Percentiles rank a stretch among this genome's conserved stretches.
Evolutionary conservation across 2,329 filamentous ascomycete genomes (phyloP).

Genomic region (Hymenoscyphus linearis): DNA sequence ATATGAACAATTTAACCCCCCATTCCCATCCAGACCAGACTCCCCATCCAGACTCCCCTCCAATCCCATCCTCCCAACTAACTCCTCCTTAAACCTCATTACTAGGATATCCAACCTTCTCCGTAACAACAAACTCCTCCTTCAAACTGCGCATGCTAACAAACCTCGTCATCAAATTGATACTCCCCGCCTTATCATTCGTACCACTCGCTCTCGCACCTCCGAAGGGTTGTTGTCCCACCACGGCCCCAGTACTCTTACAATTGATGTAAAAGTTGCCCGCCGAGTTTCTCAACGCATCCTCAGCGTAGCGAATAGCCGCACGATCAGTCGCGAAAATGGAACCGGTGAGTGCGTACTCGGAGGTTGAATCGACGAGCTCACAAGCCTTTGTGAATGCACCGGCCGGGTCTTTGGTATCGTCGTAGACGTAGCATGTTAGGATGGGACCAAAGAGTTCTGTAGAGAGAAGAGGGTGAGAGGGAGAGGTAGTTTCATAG

Average conservation of each 20-base stretch:
- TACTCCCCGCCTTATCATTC: slow-evolving; percentile 68
- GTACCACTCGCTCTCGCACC: slow-evolving; percentile 64
- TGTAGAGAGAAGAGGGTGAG: slow-evolving; percentile 67
- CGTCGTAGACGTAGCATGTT: slow-evolving; percentile 72
- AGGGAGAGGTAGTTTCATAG: slow-evolving; percentile 68
- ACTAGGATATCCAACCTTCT: slow-evolving; percentile 63
- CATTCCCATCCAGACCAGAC: not conserved
- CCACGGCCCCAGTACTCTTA: slow-evolving; percentile 71
- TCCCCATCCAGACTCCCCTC: not conserved
- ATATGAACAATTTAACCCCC: no score
- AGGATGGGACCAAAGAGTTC: slow-evolving; percentile 82
- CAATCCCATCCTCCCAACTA: not conserved
- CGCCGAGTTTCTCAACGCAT: slow-evolving; percentile 64
- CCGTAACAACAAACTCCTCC: slow-evolving; percentile 66
- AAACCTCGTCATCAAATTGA: slow-evolving; percentile 59
- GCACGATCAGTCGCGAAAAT: slow-evolving; percentile 67
- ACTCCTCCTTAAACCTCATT: slow-evolving; percentile 46
- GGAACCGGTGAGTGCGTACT: slow-evolving; percentile 73
- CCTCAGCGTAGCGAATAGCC: slow-evolving; percentile 62
- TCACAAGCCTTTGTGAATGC: slow-evolving; percentile 56
- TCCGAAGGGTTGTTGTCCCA: slow-evolving; percentile 69
- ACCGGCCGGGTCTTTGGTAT: slow-evolving; percentile 45
- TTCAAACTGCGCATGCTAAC: slow-evolving; percentile 64
- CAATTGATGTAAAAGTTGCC: slow-evolving; percentile 86
- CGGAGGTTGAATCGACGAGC: slow-evolving; percentile 64